Conservation (phyloP, 441 rosid genomes). For the Metrosideros polymorpha region DNA sequence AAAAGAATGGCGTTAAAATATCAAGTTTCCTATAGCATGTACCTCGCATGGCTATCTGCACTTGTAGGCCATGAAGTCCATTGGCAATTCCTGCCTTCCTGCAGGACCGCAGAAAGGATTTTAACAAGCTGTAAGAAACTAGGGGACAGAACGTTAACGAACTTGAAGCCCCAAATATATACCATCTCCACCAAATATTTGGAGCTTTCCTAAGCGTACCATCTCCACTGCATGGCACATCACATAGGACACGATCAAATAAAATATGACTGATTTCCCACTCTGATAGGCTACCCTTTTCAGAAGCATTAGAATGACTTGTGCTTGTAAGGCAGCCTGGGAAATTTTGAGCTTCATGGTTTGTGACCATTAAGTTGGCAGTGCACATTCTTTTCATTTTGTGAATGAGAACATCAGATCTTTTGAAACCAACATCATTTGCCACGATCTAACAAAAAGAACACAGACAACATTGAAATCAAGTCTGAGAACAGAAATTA, state of each 20-base stretch:
- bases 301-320: conserved; percentile 27
- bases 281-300: conserved; percentile 22
- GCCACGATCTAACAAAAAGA: conserved; percentile 55
- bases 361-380: conserved; percentile 86
- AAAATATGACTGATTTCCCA: conserved; percentile 40
- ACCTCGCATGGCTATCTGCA: conserved; percentile 94
- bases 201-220: conserved; percentile 99
- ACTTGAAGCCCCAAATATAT: background rate
- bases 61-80: conserved; percentile 84
- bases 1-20: background rate
- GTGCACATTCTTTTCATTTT: conserved; percentile 98
- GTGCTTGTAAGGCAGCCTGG: conserved; percentile 78
- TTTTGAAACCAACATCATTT: conserved; percentile 91
- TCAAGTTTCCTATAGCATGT: background rate
- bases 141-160: background rate
- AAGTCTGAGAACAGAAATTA: background rate
- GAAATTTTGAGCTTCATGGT: conserved; percentile 93
- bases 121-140: background rate
- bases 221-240: conserved; percentile 98
- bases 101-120: conserved; percentile 6
- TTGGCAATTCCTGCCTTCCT: conserved; percentile 89
- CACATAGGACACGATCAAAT: conserved; percentile 91
- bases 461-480: conserved; percentile 3
- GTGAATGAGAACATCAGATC: conserved; percentile 96
- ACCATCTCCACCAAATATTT: conserved; percentile 97